A percentile compares a stretch with the other conserved stretches of the same genome.
phyloP scores from a whole-genome alignment of 345 rosid genomes.

The Eucalyptus regnans region DNA sequence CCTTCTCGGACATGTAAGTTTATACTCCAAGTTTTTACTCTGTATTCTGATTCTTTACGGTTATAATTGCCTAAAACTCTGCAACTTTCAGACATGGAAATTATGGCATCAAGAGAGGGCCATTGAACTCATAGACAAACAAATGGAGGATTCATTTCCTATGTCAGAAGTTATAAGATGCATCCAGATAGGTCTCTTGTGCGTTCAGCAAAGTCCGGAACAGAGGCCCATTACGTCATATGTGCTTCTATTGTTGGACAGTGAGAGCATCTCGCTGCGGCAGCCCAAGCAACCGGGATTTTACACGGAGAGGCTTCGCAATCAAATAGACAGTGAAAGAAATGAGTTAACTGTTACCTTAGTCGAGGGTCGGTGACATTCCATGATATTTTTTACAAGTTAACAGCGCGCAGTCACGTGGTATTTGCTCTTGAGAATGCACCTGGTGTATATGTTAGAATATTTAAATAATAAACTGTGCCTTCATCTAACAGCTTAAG shows the following conservation, averaged over 20 bases:
- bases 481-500: too few relatives aligned
- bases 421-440: not conserved
- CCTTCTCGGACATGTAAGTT: not conserved
- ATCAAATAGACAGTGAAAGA: not conserved
- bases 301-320: not conserved
- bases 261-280: not conserved
- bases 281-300: not conserved
- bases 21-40: not conserved
- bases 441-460: not conserved
- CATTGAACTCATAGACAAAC: conserved; percentile 15
- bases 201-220: not conserved
- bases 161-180: not conserved
- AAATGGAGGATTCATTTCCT: not conserved
- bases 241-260: not conserved
- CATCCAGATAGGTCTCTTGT: not conserved
- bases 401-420: not conserved
- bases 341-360: not conserved
- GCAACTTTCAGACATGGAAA: not conserved
- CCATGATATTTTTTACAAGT: not conserved
- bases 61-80: not conserved
- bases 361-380: not conserved
- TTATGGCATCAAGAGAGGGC: not conserved
- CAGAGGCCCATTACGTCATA: rapidly evolving
- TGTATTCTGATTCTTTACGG: not conserved
- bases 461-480: too few relatives aligned